Conservation (phyloP, 768 basidiomycete species). For the Chalciporus chontae region DNA sequence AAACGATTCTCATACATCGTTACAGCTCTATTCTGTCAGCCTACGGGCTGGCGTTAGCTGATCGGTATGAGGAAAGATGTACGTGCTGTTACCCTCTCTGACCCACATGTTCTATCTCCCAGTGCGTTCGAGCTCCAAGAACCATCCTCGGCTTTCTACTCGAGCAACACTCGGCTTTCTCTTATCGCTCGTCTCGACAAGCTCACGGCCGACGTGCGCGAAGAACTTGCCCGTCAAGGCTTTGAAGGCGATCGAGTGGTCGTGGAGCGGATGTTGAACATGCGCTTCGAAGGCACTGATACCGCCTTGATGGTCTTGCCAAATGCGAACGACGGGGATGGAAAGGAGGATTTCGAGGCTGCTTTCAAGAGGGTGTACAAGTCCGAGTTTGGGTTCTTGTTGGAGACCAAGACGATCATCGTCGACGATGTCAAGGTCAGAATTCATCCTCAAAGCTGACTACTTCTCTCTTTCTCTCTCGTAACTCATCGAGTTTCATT, state of each 20-base stretch:
- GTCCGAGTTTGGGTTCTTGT: slow-evolving; percentile 86
- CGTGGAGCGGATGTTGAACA: slow-evolving; percentile 82
- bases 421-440: slow-evolving; percentile 93
- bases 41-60: slow-evolving; percentile 90
- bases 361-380: slow-evolving; percentile 82
- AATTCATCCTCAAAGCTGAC: too few species aligned
- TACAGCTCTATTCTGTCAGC: slow-evolving; percentile 93
- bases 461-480: too few species aligned
- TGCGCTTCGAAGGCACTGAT: slow-evolving; percentile 92
- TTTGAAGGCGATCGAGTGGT: slow-evolving; percentile 71
- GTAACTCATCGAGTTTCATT: background rate
- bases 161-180: slow-evolving; percentile 47
- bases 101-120: background rate
- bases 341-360: slow-evolving; percentile 66
- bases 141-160: slow-evolving; percentile 80
- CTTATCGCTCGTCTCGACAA: slow-evolving; percentile 68
- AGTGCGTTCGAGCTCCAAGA: slow-evolving; percentile 89
- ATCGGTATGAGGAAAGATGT: slow-evolving; percentile 42
- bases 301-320: slow-evolving; percentile 88
- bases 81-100: background rate
- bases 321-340: slow-evolving; percentile 44
- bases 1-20: slow-evolving; percentile 82
- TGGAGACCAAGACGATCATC: slow-evolving; percentile 78
- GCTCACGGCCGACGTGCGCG: slow-evolving; percentile 56
- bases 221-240: slow-evolving; percentile 74